Evolutionary conservation across 78 protist species (phyloP).

Genomic region (Anaeramoeba ignava): DNA sequence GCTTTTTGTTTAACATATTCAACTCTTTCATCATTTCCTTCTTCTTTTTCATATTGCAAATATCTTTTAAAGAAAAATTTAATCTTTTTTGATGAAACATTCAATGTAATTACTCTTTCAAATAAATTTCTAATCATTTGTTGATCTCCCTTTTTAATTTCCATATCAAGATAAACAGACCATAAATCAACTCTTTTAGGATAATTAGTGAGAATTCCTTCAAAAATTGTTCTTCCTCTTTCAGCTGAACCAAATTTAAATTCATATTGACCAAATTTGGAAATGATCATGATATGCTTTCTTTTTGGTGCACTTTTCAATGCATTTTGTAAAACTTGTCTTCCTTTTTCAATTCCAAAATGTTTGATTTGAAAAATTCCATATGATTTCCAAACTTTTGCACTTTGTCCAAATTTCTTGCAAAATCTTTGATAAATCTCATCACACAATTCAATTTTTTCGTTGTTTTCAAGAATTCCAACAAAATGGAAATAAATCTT

Average conservation of each 20-base stretch:
- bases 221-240: conserved; percentile 69
- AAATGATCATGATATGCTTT: conserved; percentile 40
- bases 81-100: conserved; percentile 9
- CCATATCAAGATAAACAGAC: conserved; percentile 81
- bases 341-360: conserved; percentile 19
- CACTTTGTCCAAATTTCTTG: conserved; percentile 35
- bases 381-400: conserved; percentile 41
- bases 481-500: conserved; percentile 21
- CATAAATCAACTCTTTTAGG: conserved; percentile 88
- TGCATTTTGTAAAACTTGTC: conserved; percentile 21
- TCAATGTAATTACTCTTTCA: conserved; percentile 3
- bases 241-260: conserved; percentile 72
- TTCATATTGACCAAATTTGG: conserved; percentile 68
- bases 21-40: neutral
- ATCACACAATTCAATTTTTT: conserved; percentile 17
- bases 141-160: conserved; percentile 28
- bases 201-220: conserved; percentile 44
- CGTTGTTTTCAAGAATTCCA: conserved; percentile 15
- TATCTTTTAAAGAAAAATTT: neutral
- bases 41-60: conserved; percentile 1
- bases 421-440: conserved; percentile 27
- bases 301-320: conserved; percentile 34
- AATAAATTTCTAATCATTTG: conserved; percentile 4
- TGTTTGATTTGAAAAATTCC: conserved; percentile 15
- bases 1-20: conserved; percentile 11